Base-by-base conservation (phyloP, 2,329 filamentous ascomycete genomes). In the Stagonosporopsis chrysanthemi region DNA sequence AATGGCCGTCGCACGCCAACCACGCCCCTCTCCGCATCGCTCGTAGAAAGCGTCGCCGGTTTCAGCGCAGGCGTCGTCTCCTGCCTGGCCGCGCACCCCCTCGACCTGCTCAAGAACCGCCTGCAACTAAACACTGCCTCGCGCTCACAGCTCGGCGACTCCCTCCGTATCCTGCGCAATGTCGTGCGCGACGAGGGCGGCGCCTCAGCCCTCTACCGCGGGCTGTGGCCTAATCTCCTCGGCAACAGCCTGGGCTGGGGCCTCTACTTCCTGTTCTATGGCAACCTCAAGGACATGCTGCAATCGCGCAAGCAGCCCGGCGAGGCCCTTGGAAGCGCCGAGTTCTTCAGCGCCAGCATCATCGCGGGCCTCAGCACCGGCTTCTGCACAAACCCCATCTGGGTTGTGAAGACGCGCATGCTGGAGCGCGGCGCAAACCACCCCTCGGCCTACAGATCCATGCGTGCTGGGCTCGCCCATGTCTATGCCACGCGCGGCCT, bases 321-420 rank as follows among this genome's bases (percentile, higher is more conserved):
- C 15, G 68, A 75, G 52, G 70, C 78, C 31, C 80, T 91, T 31
- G 78, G 82, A 2, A 84, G 86, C 6, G 81, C 81, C 24, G 92
- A 97, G 76, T 97, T 93, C 79, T 94, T 97, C 74, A 69, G 89
- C 43, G 87, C 92, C 4, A 93, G 90, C 31, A 90, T 84, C 2
- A 74, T 79, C 35, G 83, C 85, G 67, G 84, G 94, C 28, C 81
- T 89, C 17, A 77, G 91, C 38, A 96, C 92, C 1, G 90, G 93
- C 40, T 79, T 91, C 28, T 83, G 94, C 64, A 98, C 95, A 28
- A 98, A 98, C 74, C 95, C 95, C 2, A 88, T 99, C 68, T 99
- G 95, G 95, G 95, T 99, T 2, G 87, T 99, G 75, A 98, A 98
- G 81, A 98, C 94, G 8, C 90, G 95, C 62, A 98, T 99, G 92